Base-by-base conservation (phyloP, 306 rosid species). In the Sophora flavescens region DNA sequence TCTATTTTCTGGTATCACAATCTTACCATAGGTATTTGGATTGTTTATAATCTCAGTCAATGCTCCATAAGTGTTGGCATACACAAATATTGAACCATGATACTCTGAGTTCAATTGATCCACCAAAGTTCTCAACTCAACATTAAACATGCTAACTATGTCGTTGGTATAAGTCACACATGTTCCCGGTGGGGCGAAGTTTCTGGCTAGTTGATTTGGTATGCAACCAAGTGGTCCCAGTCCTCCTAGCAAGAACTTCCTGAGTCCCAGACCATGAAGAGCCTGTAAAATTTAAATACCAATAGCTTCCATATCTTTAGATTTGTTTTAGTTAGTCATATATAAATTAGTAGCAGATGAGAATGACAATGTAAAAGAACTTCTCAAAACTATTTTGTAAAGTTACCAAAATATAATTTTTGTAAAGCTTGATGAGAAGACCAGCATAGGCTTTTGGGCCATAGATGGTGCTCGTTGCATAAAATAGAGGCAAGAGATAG, bases 161-260 rank as follows among this genome's bases (percentile, higher is more conserved):
- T 76, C 47, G 11, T 86, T 82, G 32, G 68, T 63, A 26, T 1
- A 4, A 16, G 12, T 0, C 10, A 36, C 6, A 22, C 83, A 82
- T 57, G 56, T 47, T 36, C 78, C 83, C 1, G 48, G 14, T 4
- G 72, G 82, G 41, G 6, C 8, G 56, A 17, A 1, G 35, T 70
- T 74, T 59, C 15, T 1, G 48, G 78, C 64, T 65, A 81, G 69
- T 66, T 82, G 89, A 10, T 66, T 71, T 0, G 86, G 89, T 70
- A 75, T 75, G 70, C 89, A 85, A 11, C 89, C 84, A 44, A 82
- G 86, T 35, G 86, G 84, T 53, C 78, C 86, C 59, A 78, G 3
- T 69, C 32, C 86, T 41, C 61, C 82, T 48, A 85, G 57, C 14
- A 78, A 70, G 73, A 82, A 85, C 38, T 78, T 85, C 22, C 84